A percentile compares a stretch with the other conserved stretches of the same genome.
Conservation (phyloP, 768 basidiomycete species). For the Galerina sulciceps region DNA sequence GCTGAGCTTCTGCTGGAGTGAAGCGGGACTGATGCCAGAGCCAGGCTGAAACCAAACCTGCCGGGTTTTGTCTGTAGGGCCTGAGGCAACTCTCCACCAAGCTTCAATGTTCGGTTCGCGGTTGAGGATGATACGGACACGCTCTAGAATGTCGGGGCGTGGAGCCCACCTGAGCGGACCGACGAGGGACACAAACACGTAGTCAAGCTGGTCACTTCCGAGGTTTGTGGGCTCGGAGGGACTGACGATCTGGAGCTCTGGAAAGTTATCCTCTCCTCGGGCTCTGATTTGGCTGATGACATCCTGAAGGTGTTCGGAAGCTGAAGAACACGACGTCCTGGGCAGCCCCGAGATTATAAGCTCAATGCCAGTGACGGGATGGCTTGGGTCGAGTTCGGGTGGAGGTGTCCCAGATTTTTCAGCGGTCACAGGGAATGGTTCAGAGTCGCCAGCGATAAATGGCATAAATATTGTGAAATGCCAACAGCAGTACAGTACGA, state of each 20-base stretch:
- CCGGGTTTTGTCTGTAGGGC: no score
- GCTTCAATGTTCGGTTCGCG: not conserved
- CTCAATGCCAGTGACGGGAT: conserved; percentile 1
- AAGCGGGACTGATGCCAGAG: no score
- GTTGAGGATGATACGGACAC: not conserved
- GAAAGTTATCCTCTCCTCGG: not conserved
- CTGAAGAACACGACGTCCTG: not conserved
- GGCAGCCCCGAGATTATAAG: conserved; percentile 2
- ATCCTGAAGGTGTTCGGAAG: not conserved
- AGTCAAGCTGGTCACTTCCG: no score
- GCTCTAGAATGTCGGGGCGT: conserved; percentile 7
- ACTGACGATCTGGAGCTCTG: not conserved
- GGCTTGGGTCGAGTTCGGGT: not conserved
- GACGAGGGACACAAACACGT: not conserved
- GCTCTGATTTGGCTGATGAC: not conserved
- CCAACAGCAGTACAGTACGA: no score
- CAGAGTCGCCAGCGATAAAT: no score
- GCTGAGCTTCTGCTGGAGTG: no score
- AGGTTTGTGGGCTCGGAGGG: not conserved
- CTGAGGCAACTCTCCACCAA: not conserved
- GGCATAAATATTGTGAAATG: no score
- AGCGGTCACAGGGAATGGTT: no score
- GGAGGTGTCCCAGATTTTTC: no score
- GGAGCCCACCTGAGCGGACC: not conserved
- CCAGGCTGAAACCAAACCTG: no score